phyloP scores from a whole-genome alignment of 768 basidiomycete species.

The Trametes villosa region DNA sequence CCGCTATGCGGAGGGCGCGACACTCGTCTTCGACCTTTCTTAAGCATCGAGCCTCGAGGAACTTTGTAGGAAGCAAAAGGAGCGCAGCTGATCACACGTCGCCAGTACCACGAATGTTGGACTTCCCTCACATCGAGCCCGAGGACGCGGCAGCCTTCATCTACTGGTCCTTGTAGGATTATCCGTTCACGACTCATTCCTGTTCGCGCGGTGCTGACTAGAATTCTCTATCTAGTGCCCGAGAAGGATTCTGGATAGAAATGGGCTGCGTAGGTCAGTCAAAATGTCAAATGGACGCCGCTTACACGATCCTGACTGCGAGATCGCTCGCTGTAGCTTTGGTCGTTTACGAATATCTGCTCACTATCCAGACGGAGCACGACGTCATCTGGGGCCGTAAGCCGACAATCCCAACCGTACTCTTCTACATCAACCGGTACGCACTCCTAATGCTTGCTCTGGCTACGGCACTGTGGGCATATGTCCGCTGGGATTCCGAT shows the following conservation, averaged over 20 bases:
- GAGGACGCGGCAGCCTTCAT: background rate
- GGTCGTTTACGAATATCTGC: conserved; percentile 17
- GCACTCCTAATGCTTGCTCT: background rate
- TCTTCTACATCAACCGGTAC: conserved; percentile 21
- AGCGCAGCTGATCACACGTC: no score
- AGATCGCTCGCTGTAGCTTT: conserved; percentile 1
- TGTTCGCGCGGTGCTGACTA: no score
- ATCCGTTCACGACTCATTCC: background rate
- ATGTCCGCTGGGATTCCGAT: background rate
- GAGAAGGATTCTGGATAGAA: conserved; percentile 1
- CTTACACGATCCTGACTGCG: no score
- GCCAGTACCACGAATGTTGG: no score
- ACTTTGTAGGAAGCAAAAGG: no score
- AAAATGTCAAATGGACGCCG: background rate
- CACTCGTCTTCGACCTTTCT: no score
- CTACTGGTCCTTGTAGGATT: background rate
- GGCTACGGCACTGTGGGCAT: background rate
- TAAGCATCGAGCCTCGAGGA: no score
- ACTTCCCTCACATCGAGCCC: background rate
- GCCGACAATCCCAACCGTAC: conserved; percentile 6
- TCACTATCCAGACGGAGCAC: conserved; percentile 17
- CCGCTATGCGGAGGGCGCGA: no score
- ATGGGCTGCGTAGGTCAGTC: conserved; percentile 6
- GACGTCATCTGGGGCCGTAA: conserved; percentile 22
- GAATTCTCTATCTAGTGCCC: background rate